Evolutionary conservation across 192 early-diverging fungal genomes (phyloP).

Genomic region (Gaertneriomyces semiglobifer): DNA sequence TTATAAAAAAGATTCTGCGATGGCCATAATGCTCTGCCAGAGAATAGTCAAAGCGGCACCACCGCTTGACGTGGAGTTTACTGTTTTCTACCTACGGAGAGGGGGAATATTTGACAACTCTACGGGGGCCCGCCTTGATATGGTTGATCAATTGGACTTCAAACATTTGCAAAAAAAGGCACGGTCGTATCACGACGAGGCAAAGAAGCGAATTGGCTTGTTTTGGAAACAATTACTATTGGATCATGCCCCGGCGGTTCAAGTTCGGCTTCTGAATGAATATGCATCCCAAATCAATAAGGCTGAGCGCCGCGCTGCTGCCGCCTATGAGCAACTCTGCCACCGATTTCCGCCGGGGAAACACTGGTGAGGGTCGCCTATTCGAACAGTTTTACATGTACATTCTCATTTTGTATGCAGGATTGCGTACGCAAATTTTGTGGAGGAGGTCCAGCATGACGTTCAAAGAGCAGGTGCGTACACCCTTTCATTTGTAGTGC

Average conservation of each 20-base stretch:
- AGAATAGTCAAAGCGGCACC: constrained; percentile 12
- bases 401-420: not conserved
- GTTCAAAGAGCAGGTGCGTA: constrained; percentile 2
- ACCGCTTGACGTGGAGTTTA: constrained; percentile 17
- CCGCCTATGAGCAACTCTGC: constrained; percentile 16
- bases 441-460: constrained; percentile 22
- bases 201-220: constrained; percentile 18
- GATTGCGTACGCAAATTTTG: constrained; percentile 25
- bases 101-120: constrained; percentile 10
- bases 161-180: constrained; percentile 20
- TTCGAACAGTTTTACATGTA: not conserved
- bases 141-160: constrained; percentile 25
- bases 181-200: constrained; percentile 20
- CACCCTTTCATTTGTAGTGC: too few relatives aligned
- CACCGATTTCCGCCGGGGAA: constrained; percentile 13
- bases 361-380: constrained; percentile 1
- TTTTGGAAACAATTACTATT: constrained; percentile 24
- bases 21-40: constrained; percentile 29
- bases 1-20: constrained; percentile 15
- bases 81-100: constrained; percentile 26
- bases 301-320: constrained; percentile 15
- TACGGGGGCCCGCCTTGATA: constrained; percentile 4
- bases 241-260: not conserved
- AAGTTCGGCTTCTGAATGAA: constrained; percentile 18
- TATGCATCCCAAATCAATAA: constrained; percentile 22